These are phyloP conservation scores for Lagenaria siceraria DNA, from an alignment of 306 rosid species.

Conservation along the genomic window DNA sequence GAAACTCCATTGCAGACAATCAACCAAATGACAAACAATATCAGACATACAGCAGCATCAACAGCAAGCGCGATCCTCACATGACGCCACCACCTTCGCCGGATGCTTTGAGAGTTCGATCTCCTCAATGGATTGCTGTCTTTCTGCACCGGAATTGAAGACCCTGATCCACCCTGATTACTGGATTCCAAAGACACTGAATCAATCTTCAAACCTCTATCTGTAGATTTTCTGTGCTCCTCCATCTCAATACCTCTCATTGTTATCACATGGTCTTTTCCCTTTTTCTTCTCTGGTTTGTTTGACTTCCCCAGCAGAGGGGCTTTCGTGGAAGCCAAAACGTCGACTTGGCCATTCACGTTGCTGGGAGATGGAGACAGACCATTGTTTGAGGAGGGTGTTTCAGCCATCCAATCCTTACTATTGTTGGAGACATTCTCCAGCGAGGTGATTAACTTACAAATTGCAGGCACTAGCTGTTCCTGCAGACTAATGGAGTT, in stretches of 20 bases:
- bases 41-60: constrained; percentile 66
- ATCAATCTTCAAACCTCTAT: constrained; percentile 50
- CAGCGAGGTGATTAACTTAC: constrained; percentile 45
- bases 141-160: constrained; percentile 43
- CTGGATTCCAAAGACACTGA: constrained; percentile 33
- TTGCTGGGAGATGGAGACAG: constrained; percentile 53
- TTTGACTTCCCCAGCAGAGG: constrained; percentile 63
- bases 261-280: constrained; percentile 56
- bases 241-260: constrained; percentile 69
- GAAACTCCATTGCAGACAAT: constrained; percentile 44
- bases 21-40: constrained; percentile 62
- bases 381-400: constrained; percentile 20
- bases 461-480: constrained; percentile 56
- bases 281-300: constrained; percentile 75
- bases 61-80: constrained; percentile 76
- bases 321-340: constrained; percentile 60
- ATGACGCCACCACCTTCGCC: constrained; percentile 77
- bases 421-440: constrained; percentile 49
- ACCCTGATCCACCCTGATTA: constrained; percentile 42
- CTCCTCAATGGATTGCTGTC: constrained; percentile 59
- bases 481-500: constrained; percentile 46
- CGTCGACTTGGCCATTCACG: constrained; percentile 54
- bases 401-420: constrained; percentile 42
- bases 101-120: constrained; percentile 42
- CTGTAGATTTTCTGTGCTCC: constrained; percentile 58